Percentiles rank a stretch among this genome's conserved stretches.
Conservation (phyloP, 2,329 filamentous ascomycete genomes). For the Nigrospora sphaerica region DNA sequence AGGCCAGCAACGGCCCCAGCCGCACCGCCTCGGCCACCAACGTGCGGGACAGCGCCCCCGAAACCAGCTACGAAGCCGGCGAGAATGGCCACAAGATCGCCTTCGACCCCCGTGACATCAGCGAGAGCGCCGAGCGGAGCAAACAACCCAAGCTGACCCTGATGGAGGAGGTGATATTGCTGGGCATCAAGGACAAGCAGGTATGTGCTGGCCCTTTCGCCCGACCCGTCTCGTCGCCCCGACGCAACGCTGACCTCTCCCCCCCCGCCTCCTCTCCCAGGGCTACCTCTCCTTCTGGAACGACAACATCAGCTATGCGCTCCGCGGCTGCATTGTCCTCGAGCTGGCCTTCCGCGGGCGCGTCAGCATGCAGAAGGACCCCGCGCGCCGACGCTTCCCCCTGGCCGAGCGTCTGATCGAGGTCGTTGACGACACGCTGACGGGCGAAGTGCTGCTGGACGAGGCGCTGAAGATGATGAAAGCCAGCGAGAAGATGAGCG, state of each 20-base stretch:
- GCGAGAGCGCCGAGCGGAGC: slow-evolving; percentile 89
- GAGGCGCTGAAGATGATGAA: slow-evolving; percentile 99
- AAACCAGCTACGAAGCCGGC: slow-evolving; percentile 83
- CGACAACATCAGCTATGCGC: slow-evolving; percentile 97
- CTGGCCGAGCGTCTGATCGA: slow-evolving; percentile 91
- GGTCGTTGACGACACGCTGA: slow-evolving; percentile 92
- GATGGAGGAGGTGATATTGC: slow-evolving; percentile 95
- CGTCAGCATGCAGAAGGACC: slow-evolving; percentile 98
- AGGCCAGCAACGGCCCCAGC: slow-evolving; percentile 10
- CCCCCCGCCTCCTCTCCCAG: slow-evolving; percentile 36
- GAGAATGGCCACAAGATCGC: slow-evolving; percentile 99
- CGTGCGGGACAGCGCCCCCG: slow-evolving; percentile 47
- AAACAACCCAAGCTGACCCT: slow-evolving; percentile 98
- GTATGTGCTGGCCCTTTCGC: slow-evolving; percentile 40
- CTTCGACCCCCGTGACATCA: slow-evolving; percentile 94
- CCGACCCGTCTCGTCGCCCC: not conserved
- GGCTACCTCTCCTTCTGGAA: slow-evolving; percentile 99
- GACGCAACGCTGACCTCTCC: slow-evolving; percentile 9
- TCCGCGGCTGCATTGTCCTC: slow-evolving; percentile 96
- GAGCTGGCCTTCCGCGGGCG: slow-evolving; percentile 93
- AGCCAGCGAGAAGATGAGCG: slow-evolving; percentile 99
- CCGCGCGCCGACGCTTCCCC: slow-evolving; percentile 83
- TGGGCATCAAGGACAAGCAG: slow-evolving; percentile 98
- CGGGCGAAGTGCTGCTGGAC: slow-evolving; percentile 92
- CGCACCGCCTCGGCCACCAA: slow-evolving; percentile 42